A percentile compares a stretch with the other conserved stretches of the same genome.
These are phyloP conservation scores for Mycena haematopus DNA, from an alignment of 768 basidiomycete species.

Conservation along the genomic window DNA sequence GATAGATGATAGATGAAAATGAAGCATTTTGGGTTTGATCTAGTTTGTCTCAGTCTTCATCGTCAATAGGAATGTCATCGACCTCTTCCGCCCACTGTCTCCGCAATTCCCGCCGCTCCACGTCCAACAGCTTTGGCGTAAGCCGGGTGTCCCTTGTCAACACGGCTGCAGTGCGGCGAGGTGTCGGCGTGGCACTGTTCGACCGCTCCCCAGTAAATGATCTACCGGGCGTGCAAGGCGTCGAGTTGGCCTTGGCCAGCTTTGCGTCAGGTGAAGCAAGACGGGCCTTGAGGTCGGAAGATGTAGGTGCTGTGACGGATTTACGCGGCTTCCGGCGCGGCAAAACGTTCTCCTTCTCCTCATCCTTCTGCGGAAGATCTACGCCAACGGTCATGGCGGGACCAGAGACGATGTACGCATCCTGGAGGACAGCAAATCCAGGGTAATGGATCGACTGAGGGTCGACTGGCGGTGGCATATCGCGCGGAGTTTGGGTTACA, in stretches of 20 bases:
- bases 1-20: background rate
- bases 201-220: conserved; percentile 21
- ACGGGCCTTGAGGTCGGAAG: conserved; percentile 28
- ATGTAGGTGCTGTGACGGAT: conserved; percentile 33
- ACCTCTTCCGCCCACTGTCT: conserved; percentile 45
- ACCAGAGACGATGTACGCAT: conserved; percentile 41
- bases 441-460: conserved; percentile 70
- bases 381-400: conserved; percentile 14
- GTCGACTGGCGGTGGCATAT: conserved; percentile 50
- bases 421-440: conserved; percentile 65
- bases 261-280: conserved; percentile 34
- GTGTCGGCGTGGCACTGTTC: conserved; percentile 34
- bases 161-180: conserved; percentile 34
- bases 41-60: conserved; percentile 29
- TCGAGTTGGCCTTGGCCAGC: conserved; percentile 33
- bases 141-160: conserved; percentile 28
- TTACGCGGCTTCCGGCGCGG: conserved; percentile 56
- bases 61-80: conserved; percentile 34
- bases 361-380: conserved; percentile 38
- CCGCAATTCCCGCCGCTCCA: conserved; percentile 37
- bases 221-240: conserved; percentile 37
- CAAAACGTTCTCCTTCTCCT: conserved; percentile 63
- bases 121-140: conserved; percentile 33
- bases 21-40: background rate
- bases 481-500: conserved; percentile 41